These are phyloP conservation scores for Irpex lacteus DNA, from an alignment of 1,284 basidiomycete species.

Conservation along the genomic window DNA sequence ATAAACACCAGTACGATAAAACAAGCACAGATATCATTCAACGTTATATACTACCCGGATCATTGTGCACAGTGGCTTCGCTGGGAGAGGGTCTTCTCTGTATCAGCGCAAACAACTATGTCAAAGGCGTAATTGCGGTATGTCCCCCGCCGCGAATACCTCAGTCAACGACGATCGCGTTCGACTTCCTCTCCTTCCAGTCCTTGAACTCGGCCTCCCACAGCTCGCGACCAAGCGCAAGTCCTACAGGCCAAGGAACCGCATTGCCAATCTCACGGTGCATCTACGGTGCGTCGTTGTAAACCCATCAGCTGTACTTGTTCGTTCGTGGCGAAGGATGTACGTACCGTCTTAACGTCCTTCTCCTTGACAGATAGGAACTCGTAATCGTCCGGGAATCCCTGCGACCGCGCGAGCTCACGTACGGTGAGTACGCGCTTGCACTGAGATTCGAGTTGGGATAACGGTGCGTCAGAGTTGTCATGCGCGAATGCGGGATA, in stretches of 20 bases:
- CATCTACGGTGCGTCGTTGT: slow-evolving; percentile 42
- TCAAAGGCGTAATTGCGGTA: background rate
- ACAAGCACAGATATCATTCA: too few relatives aligned
- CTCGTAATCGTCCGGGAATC: slow-evolving; percentile 68
- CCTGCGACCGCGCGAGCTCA: slow-evolving; percentile 73
- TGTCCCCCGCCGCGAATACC: background rate
- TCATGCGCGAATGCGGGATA: background rate
- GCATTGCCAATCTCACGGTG: slow-evolving; percentile 78
- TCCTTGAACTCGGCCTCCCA: slow-evolving; percentile 44
- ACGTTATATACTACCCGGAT: too few relatives aligned
- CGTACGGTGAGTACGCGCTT: slow-evolving; percentile 66
- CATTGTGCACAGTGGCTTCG: too few relatives aligned
- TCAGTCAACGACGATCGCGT: slow-evolving; percentile 27
- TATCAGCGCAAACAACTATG: background rate
- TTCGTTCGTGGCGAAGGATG: too few relatives aligned
- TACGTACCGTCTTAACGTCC: slow-evolving; percentile 53
- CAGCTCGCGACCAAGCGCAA: slow-evolving; percentile 62
- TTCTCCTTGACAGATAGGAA: slow-evolving; percentile 51
- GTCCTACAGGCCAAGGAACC: slow-evolving; percentile 60
- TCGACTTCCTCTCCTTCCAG: slow-evolving; percentile 40
- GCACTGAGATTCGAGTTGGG: slow-evolving; percentile 37
- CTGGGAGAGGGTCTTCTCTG: background rate
- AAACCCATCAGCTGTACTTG: too few relatives aligned
- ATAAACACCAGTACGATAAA: too few relatives aligned
- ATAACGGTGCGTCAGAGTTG: background rate